These are phyloP conservation scores for Rhododendron simsii DNA, from an alignment of 148 eudicot genomes.

Conservation along the genomic window DNA sequence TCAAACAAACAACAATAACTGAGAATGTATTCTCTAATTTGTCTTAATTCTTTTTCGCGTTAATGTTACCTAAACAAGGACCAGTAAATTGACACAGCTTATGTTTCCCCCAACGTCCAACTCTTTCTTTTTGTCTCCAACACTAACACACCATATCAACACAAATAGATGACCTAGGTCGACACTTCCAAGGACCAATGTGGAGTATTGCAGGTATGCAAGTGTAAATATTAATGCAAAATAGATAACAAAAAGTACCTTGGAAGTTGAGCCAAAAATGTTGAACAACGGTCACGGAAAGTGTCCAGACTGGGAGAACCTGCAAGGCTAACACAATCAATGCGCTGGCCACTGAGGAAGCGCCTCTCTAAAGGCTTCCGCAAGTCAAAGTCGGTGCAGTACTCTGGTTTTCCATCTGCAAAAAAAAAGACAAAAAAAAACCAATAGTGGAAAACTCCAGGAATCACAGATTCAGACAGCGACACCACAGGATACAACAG, in stretches of 20 bases:
- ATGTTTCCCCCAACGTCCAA: not conserved
- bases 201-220: not conserved
- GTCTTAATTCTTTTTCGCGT: not conserved
- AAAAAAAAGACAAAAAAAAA: not conserved
- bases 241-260: constrained; percentile 33
- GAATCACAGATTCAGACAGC: not conserved
- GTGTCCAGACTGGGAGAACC: constrained; percentile 38
- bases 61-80: not conserved
- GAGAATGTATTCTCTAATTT: not conserved
- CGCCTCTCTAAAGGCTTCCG: constrained; percentile 88
- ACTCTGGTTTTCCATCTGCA: constrained; percentile 76
- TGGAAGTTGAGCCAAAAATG: constrained; percentile 57
- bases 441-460: not conserved
- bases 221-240: not conserved
- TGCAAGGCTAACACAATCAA: constrained; percentile 66
- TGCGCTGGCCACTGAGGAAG: constrained; percentile 43
- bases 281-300: constrained; percentile 61
- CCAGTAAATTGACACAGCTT: not conserved
- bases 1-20: not conserved
- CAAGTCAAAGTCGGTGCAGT: constrained; percentile 81
- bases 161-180: not conserved
- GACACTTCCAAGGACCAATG: not conserved
- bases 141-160: not conserved
- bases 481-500: not conserved
- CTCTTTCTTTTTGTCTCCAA: not conserved